phyloP scores from a whole-genome alignment of 768 basidiomycete genomes.

The Kwoniella heveanensis region DNA sequence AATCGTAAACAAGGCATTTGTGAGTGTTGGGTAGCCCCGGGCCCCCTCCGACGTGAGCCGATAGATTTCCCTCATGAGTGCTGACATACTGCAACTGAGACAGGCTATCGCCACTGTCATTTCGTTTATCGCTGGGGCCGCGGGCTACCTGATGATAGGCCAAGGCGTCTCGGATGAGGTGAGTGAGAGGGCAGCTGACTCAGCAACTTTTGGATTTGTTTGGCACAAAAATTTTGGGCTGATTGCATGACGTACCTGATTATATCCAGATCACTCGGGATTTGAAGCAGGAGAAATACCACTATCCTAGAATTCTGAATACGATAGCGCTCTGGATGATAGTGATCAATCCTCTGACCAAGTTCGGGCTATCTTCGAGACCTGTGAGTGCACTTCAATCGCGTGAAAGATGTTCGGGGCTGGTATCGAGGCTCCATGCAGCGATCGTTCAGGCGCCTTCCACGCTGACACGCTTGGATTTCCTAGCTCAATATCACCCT shows the following conservation, averaged over 20 bases:
- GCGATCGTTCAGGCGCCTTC: too few relatives aligned
- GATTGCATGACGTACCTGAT: too few relatives aligned
- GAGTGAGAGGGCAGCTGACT: conserved; percentile 40
- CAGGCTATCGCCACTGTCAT: conserved; percentile 68
- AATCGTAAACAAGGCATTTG: conserved; percentile 77
- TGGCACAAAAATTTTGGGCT: too few relatives aligned
- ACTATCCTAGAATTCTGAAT: conserved; percentile 73
- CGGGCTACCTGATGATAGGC: conserved; percentile 92
- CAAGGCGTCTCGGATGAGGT: conserved; percentile 77
- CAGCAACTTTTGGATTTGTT: not conserved
- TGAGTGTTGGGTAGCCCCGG: conserved; percentile 59
- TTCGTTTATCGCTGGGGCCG: conserved; percentile 67
- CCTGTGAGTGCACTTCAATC: conserved; percentile 62
- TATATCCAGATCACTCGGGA: conserved; percentile 83
- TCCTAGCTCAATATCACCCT: conserved; percentile 75
- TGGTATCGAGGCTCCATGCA: too few relatives aligned
- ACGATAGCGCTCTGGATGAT: conserved; percentile 80
- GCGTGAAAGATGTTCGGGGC: too few relatives aligned
- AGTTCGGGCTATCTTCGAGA: conserved; percentile 80
- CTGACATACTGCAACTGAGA: not conserved
- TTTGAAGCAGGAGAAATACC: conserved; percentile 63
- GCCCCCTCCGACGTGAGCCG: too few relatives aligned
- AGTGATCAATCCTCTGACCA: conserved; percentile 62
- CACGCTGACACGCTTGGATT: conserved; percentile 2
- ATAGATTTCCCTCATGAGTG: not conserved